Conservation (phyloP, 108 stramenopile species). For the Schizochytrium sp. region DNA sequence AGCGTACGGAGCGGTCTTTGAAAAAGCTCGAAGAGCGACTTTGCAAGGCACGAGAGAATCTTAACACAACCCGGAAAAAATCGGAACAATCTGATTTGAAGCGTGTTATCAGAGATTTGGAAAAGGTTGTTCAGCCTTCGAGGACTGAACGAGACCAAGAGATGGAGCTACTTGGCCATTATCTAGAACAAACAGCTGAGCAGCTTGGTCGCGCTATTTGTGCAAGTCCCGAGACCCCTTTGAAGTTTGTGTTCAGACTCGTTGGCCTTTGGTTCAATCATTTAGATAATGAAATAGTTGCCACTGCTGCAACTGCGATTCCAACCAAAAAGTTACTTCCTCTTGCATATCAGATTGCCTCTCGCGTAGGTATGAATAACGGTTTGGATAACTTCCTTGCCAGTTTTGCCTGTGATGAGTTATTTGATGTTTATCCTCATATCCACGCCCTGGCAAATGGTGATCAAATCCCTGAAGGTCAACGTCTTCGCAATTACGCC, state of each 20-base stretch:
- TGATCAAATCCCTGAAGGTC: slow-evolving; percentile 2
- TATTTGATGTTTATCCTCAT: background rate
- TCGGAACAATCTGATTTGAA: background rate
- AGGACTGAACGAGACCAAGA: background rate
- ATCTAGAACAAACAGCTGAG: background rate
- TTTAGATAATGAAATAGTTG: background rate
- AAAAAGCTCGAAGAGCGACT: background rate
- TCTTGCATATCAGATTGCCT: slow-evolving; percentile 37
- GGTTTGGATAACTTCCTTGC: background rate
- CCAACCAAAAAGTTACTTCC: background rate
- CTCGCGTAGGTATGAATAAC: slow-evolving; percentile 8
- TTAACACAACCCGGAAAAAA: background rate
- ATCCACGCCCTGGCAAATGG: slow-evolving; percentile 26
- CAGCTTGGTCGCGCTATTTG: background rate
- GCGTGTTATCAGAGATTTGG: background rate
- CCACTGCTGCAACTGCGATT: background rate
- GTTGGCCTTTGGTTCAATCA: slow-evolving; percentile 40
- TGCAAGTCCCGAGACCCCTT: background rate
- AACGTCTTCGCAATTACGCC: background rate
- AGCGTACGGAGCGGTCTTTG: background rate
- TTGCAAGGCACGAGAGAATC: background rate
- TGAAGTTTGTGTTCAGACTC: slow-evolving; percentile 16
- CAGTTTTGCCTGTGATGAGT: background rate
- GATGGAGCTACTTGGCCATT: background rate
- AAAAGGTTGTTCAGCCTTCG: slow-evolving; percentile 10